Base-by-base conservation (phyloP, 2,329 filamentous ascomycete species). In the Hypomyces perniciosus region DNA sequence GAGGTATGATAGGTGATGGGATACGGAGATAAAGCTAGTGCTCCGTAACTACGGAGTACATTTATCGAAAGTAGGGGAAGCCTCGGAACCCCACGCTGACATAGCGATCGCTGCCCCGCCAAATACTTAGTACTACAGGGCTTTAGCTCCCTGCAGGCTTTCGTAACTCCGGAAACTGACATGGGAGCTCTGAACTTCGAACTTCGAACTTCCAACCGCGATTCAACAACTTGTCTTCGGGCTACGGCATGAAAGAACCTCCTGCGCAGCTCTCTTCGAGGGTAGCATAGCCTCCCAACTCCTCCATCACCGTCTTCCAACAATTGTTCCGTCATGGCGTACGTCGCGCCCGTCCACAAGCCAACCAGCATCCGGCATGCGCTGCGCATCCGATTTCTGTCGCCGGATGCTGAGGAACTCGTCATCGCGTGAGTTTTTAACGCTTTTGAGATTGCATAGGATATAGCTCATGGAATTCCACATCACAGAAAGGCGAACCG, bases 321-420 rank as follows among this genome's bases (percentile, higher is more conserved):
- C 9, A 2, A 7, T 6, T 40, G 9, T 28, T 30, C 39, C 56
- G 62, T 44, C 50, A 99, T 99, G 93, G 88, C 93, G 47, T 99
- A 97, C 68, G 76, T 99, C 62, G 90, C 90, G 55, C 91, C 93
- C 37, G 93, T 99, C 51, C 93, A 99, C 69, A 81, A 85, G 61
- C 87, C 93, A 27, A 96, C 89, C 67, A 95, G 90, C 73, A 84
- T 96, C 57, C 84, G 91, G 50, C 88, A 96, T 79, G 92, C 91
- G 10, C 69, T 97, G 58, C 88, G 86, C 64, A 78, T 92, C 54
- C 84, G 83, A 60, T 85, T 97, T 61, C 74, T 95, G 46, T 79
- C 81, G 40, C 72, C 81, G 4, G 81, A 88, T 46, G 82, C 90
- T 54, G 87, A 95, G 61, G 90, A 88, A 61, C 75, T 99, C 56